These are phyloP conservation scores for Kregervanrija pseudodelftensis DNA, from an alignment of 805 yeast species.

Conservation along the genomic window DNA sequence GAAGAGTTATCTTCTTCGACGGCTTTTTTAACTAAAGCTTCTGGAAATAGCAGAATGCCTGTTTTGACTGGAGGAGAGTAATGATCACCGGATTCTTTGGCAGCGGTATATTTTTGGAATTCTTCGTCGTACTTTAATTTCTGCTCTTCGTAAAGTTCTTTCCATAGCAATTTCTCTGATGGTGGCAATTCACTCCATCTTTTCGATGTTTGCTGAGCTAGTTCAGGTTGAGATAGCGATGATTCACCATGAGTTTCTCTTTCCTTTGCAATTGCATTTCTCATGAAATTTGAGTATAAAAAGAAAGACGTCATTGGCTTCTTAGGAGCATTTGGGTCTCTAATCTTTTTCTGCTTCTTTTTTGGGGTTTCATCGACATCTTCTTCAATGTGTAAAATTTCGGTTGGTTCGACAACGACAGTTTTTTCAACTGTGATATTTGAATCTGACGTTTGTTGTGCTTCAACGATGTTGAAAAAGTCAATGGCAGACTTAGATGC, in stretches of 20 bases:
- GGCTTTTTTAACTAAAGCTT: slow-evolving; percentile 13
- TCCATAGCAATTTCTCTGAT: slow-evolving; percentile 68
- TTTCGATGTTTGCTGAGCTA: slow-evolving; percentile 71
- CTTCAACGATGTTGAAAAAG: slow-evolving; percentile 55
- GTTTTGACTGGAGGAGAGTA: slow-evolving; percentile 24
- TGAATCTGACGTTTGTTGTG: slow-evolving; percentile 25
- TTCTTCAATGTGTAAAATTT: slow-evolving; percentile 5
- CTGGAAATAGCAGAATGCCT: slow-evolving; percentile 14
- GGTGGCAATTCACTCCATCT: slow-evolving; percentile 71
- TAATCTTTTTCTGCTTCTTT: slow-evolving; percentile 44
- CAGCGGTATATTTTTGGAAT: slow-evolving; percentile 22
- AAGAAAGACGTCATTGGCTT: slow-evolving; percentile 88
- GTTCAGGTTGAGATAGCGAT: slow-evolving; percentile 64
- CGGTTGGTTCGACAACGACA: slow-evolving; percentile 1
- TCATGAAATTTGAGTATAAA: slow-evolving; percentile 64
- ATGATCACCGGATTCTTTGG: slow-evolving; percentile 23
- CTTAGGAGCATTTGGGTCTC: slow-evolving; percentile 93
- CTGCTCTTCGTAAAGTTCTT: slow-evolving; percentile 46
- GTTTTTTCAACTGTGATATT: neutral
- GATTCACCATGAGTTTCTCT: slow-evolving; percentile 53
- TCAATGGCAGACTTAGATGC: slow-evolving; percentile 76
- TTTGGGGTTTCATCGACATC: slow-evolving; percentile 18
- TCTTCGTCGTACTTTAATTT: slow-evolving; percentile 30
- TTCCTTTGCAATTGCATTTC: slow-evolving; percentile 65
- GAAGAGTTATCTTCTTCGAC: slow-evolving; percentile 10